Conservation (phyloP, 73 alveolate genomes). For the Paramecium octaurelia region DNA sequence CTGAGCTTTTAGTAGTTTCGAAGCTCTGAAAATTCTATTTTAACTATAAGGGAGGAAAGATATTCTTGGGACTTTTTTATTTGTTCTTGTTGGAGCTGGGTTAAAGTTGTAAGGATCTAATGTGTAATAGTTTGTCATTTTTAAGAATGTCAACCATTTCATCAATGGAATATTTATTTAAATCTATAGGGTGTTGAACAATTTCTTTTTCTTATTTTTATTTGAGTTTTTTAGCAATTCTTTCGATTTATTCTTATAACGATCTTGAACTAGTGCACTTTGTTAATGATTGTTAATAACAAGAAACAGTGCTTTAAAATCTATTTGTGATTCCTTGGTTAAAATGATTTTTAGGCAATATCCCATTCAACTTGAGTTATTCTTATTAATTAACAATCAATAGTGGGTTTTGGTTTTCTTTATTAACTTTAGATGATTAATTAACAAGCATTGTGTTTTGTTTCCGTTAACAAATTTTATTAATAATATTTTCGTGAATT, state of each 20-base stretch:
- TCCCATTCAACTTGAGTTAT: neutral
- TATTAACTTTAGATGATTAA: neutral
- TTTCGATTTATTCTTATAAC: neutral
- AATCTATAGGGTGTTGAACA: neutral
- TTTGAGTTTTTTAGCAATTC: neutral
- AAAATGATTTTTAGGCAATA: neutral
- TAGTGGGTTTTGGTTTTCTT: neutral
- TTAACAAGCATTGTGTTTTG: neutral
- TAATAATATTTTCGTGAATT: neutral
- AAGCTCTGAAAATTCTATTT: neutral
- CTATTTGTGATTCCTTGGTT: neutral
- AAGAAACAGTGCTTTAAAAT: neutral
- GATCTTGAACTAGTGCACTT: constrained; percentile 16
- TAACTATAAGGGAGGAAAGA: neutral
- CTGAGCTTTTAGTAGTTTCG: neutral
- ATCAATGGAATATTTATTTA: neutral
- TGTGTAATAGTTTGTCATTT: neutral
- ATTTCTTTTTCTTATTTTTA: neutral
- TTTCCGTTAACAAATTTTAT: constrained; percentile 15
- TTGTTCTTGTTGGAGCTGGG: neutral
- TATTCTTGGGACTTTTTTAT: neutral
- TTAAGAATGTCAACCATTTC: neutral
- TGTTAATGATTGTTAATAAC: neutral
- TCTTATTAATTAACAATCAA: neutral
- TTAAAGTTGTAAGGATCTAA: neutral